Evolutionary conservation across 192 early-diverging fungal genomes (phyloP).

Genomic region (Backusella macrospora): DNA sequence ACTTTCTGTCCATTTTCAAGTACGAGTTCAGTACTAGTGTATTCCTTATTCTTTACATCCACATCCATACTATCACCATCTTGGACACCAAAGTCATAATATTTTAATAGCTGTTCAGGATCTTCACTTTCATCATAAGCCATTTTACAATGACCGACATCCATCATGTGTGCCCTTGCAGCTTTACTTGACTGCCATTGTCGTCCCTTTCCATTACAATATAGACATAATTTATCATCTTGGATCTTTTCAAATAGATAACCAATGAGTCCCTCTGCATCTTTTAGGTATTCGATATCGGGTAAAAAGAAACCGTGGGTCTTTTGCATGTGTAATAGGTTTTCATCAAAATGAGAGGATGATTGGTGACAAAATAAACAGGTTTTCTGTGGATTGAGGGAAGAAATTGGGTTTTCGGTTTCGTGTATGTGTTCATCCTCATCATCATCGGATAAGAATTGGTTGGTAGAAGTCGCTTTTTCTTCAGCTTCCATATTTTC

Average conservation of each 20-base stretch:
- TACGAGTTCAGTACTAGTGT: constrained; percentile 3
- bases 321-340: constrained; percentile 89
- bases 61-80: constrained; percentile 27
- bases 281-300: constrained; percentile 89
- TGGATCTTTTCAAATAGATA: constrained; percentile 93
- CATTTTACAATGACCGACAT: constrained; percentile 96
- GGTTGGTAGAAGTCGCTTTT: constrained; percentile 9
- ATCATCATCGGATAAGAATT: constrained; percentile 19
- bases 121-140: constrained; percentile 91
- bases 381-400: background rate
- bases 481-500: background rate
- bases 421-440: constrained; percentile 6
- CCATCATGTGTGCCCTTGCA: constrained; percentile 90
- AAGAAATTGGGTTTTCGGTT: background rate
- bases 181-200: constrained; percentile 82
- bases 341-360: constrained; percentile 62
- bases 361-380: constrained; percentile 91
- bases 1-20: constrained; percentile 19
- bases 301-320: constrained; percentile 95
- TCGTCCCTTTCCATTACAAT: constrained; percentile 92
- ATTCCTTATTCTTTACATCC: background rate
- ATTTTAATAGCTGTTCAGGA: constrained; percentile 86
- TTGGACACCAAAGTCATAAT: constrained; percentile 84
- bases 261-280: constrained; percentile 81
- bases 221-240: constrained; percentile 92